These are phyloP conservation scores for Angomonas deanei DNA, from an alignment of 208 protist species.

Conservation along the genomic window DNA sequence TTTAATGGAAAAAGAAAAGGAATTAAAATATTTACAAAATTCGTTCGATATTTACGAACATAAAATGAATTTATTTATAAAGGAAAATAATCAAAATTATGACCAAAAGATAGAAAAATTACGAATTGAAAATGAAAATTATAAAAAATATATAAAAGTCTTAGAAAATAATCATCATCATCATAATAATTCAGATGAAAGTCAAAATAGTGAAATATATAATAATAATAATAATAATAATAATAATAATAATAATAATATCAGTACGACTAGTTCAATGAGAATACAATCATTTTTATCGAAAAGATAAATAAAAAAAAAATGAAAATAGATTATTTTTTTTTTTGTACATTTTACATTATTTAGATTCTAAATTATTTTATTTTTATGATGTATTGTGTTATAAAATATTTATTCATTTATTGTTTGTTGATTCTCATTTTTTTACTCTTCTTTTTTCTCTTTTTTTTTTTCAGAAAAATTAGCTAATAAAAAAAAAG, in stretches of 20 bases:
- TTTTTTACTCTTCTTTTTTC: background rate
- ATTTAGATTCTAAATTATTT: no score
- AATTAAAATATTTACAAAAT: no score
- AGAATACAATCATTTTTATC: background rate
- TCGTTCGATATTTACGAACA: no score
- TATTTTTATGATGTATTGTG: no score
- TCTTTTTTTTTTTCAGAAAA: background rate
- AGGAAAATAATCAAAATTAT: background rate
- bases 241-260: background rate
- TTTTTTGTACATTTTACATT: background rate
- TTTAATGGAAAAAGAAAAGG: no score
- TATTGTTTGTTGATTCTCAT: no score
- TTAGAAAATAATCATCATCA: background rate
- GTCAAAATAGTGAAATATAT: background rate
- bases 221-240: constrained; percentile 1
- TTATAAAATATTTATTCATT: no score
- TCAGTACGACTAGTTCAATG: background rate
- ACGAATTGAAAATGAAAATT: background rate
- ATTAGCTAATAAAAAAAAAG: background rate
- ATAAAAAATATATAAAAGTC: background rate
- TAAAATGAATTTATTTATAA: background rate
- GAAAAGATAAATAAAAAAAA: background rate
- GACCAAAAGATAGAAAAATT: no score
- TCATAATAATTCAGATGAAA: background rate
- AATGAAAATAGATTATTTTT: background rate